phyloP scores from a whole-genome alignment of 2,329 filamentous ascomycete species.

The Cadophora sp. region DNA sequence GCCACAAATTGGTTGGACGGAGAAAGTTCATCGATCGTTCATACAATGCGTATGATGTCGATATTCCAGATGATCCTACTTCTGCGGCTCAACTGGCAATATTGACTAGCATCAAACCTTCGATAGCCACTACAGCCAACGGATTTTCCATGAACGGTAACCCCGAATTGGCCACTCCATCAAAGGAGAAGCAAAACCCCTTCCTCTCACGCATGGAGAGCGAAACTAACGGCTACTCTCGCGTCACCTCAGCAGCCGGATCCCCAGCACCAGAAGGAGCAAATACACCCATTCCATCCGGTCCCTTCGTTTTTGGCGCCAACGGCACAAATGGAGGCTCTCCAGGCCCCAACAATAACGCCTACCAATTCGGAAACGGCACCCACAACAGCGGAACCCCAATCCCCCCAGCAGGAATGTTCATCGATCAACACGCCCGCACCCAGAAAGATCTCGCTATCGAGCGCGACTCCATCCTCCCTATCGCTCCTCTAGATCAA shows the following conservation, averaged over 20 bases:
- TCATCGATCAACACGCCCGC: conserved; percentile 51
- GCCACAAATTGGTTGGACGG: conserved; percentile 77
- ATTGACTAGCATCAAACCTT: conserved; percentile 65
- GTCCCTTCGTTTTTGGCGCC: conserved; percentile 60
- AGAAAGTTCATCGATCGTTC: conserved; percentile 85
- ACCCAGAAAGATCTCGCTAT: conserved; percentile 56
- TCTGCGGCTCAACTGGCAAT: conserved; percentile 82
- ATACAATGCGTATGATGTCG: conserved; percentile 91
- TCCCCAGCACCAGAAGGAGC: conserved; percentile 84
- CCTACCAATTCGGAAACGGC: conserved; percentile 46
- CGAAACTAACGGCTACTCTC: conserved; percentile 72
- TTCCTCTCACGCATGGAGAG: conserved; percentile 71
- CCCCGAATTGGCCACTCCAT: conserved; percentile 61
- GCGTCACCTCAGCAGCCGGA: conserved; percentile 78
- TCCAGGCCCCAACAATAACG: conserved; percentile 38
- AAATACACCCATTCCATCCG: conserved; percentile 68
- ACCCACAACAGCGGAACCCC: conserved; percentile 58
- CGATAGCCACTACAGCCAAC: conserved; percentile 54
- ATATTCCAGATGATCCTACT: conserved; percentile 84
- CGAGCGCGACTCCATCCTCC: conserved; percentile 81
- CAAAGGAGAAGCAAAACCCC: conserved; percentile 68
- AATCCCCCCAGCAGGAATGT: conserved; percentile 44
- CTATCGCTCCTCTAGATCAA: conserved; percentile 82
- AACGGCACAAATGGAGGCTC: conserved; percentile 41
- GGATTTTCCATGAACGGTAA: conserved; percentile 44